Evolutionary conservation across 176 grass and related monocot species (phyloP).

Genomic region (Metroxylon sagu): DNA sequence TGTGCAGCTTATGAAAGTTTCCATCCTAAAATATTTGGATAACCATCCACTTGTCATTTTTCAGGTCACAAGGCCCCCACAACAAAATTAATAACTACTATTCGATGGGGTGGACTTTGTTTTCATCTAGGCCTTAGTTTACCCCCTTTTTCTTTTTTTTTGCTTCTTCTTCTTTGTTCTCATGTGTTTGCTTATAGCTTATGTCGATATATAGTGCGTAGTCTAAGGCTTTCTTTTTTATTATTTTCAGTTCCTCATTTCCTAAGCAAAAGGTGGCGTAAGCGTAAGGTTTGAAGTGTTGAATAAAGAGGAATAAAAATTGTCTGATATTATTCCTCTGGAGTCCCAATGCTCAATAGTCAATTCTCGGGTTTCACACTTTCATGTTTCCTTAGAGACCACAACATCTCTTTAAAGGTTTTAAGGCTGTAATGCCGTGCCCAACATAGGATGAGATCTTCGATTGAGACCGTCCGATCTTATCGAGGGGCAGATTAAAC

Average conservation of each 20-base stretch:
- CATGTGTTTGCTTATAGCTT: no score
- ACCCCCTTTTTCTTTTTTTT: no score
- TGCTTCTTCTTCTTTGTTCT: no score
- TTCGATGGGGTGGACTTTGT: no score
- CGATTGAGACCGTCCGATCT: no score
- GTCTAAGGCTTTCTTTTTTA: no score
- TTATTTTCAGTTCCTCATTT: background rate
- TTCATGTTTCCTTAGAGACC: background rate
- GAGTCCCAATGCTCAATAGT: background rate
- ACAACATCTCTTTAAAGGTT: background rate
- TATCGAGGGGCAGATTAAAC: no score
- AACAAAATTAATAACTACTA: background rate
- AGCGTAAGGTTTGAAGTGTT: conserved; percentile 7
- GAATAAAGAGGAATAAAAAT: background rate
- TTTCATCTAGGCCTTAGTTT: no score
- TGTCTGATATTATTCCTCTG: no score
- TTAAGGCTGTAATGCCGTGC: no score
- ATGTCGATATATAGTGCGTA: no score
- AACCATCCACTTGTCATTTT: conserved; percentile 1
- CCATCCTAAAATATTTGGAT: background rate
- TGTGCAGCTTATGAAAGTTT: background rate
- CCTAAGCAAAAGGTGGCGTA: conserved; percentile 13
- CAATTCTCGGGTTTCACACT: background rate
- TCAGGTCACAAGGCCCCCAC: background rate
- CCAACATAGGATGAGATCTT: no score